Base-by-base conservation (phyloP, 2,329 filamentous ascomycete species). In the Claviceps africana region DNA sequence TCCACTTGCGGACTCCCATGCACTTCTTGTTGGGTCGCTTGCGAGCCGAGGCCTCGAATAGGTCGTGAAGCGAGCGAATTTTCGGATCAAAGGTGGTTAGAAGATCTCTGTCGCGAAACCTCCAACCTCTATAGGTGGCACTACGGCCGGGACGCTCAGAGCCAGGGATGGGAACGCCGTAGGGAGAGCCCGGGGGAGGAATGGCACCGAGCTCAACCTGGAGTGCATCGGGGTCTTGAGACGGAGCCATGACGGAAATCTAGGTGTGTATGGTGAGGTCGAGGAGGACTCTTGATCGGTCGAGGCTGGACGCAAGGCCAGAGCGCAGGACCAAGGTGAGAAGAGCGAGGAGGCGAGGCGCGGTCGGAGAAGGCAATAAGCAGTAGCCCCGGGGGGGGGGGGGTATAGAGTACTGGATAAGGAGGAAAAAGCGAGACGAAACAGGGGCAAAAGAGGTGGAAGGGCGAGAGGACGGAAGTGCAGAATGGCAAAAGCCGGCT, bases 101-200 rank as follows among this genome's bases (percentile, higher is more conserved):
- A 53, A 94, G 74, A 45, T 79, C 78, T 54, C 79, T 79, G 68
- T 95, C 83, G 53, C 77, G 76, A 63, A 84, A 83, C 57, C 79
- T 79, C 81, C 84, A 94, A 68, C 95, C 85, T 56, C 93, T 81
- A 70, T 97, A 97, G 57, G 94, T 70, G 47, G 81, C 72, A 48
- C 78, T 85, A 59, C 89, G 83, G 54, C 83, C 86, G 48, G 86
- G 81, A 55, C 76, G 73, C 67, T 86, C 80, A 47, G 85, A 83
- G 56, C 86, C 86, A 1, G 88, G 84, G 21, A 98, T 61, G 13
- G 88, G 72, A 15, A 95, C 73, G 46, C 85, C 86, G 65, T 93
- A 93, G 1, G 89, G 86, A 48, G 79, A 72, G 57, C 88, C 88
- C 9, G 83, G 78, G 3, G 87, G 82, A 47, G 88, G 88, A 17